These are phyloP conservation scores for Tricholoma terreum DNA, from an alignment of 768 basidiomycete genomes.

Conservation along the genomic window DNA sequence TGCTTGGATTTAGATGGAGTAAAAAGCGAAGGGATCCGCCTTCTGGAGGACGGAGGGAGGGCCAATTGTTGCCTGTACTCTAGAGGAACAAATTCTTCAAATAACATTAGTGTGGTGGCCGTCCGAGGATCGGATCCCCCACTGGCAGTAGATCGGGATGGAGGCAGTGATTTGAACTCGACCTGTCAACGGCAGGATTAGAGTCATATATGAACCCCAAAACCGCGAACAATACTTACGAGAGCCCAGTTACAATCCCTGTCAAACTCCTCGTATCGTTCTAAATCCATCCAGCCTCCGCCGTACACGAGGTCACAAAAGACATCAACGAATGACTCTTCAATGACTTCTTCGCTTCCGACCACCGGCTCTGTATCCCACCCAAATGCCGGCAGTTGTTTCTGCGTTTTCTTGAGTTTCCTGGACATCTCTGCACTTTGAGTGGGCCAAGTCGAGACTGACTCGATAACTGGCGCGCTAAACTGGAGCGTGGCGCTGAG, in stretches of 20 bases:
- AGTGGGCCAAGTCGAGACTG: conserved; percentile 69
- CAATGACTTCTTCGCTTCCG: conserved; percentile 77
- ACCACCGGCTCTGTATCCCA: conserved; percentile 89
- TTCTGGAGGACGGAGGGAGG: conserved; percentile 45
- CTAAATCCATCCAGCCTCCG: conserved; percentile 80
- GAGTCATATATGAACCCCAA: background rate
- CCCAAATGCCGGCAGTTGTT: conserved; percentile 78
- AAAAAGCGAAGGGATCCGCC: conserved; percentile 71
- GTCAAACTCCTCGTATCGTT: conserved; percentile 70
- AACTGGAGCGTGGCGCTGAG: conserved; percentile 84
- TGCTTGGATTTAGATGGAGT: conserved; percentile 52
- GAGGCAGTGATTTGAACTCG: conserved; percentile 80
- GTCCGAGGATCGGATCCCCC: conserved; percentile 65
- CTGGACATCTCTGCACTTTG: conserved; percentile 70
- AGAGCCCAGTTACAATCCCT: conserved; percentile 91
- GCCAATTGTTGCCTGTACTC: conserved; percentile 82
- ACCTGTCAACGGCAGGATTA: conserved; percentile 44
- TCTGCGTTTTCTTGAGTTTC: conserved; percentile 84
- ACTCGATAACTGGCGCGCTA: conserved; percentile 42
- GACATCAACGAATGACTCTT: conserved; percentile 87
- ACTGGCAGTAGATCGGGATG: conserved; percentile 31
- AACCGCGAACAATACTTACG: conserved; percentile 44
- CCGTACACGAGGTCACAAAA: conserved; percentile 82
- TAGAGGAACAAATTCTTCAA: conserved; percentile 91
- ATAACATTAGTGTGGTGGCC: conserved; percentile 68